phyloP scores from a whole-genome alignment of 192 early-diverging fungal species.

The Coemansia sp. region DNA sequence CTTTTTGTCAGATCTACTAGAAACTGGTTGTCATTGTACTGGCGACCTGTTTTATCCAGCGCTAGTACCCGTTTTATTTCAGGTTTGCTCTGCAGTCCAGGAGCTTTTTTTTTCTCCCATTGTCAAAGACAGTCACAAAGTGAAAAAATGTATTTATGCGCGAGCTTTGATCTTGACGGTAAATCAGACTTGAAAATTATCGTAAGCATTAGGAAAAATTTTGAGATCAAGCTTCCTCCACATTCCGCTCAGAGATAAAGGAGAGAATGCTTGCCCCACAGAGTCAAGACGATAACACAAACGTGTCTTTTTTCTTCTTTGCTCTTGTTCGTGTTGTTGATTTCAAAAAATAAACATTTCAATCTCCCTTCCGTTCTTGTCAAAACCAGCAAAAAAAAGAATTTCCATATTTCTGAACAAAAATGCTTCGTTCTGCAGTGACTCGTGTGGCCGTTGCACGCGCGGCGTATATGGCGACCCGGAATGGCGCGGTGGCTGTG shows the following conservation, averaged over 20 bases:
- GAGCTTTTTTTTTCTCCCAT: no score
- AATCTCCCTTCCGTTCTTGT: not conserved
- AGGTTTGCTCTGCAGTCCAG: no score
- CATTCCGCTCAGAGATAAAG: not conserved
- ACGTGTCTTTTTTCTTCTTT: not conserved
- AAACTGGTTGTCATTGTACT: no score
- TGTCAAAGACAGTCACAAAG: no score
- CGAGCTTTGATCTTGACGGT: no score
- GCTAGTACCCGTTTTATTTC: no score
- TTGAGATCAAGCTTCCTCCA: not conserved
- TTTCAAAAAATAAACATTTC: not conserved
- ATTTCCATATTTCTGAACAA: not conserved
- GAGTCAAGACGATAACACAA: not conserved
- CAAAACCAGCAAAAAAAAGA: not conserved
- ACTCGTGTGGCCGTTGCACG: conserved; percentile 24
- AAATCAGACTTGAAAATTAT: no score
- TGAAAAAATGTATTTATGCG: no score
- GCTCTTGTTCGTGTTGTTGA: not conserved
- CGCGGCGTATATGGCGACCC: conserved; percentile 1
- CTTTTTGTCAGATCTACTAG: no score
- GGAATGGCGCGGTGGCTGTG: conserved; percentile 4
- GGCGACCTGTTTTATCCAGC: no score
- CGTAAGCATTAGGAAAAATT: conserved; percentile 10
- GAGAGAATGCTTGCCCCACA: not conserved
- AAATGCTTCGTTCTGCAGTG: conserved; percentile 49